Conservation (phyloP, 2,329 filamentous ascomycete species). For the Chrysoporthe austroafricana region DNA sequence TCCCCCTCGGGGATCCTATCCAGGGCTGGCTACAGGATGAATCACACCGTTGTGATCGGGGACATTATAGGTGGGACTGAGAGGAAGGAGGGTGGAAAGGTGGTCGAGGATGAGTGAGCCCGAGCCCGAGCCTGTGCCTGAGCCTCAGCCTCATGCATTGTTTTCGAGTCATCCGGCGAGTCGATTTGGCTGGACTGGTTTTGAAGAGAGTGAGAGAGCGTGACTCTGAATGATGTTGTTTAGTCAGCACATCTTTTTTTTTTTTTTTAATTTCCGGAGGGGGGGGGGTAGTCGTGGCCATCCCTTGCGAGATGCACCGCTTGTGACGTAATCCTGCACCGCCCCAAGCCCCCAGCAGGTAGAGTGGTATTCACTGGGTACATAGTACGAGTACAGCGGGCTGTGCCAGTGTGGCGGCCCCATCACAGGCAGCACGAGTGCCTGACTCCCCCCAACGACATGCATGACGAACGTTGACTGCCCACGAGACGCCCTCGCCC, state of each 20-base stretch:
- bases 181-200: not conserved
- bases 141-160: not conserved
- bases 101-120: not conserved
- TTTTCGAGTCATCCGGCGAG: constrained; percentile 7
- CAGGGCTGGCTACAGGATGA: not conserved
- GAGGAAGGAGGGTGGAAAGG: not conserved
- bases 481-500: too few relatives aligned
- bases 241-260: not conserved
- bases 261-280: not conserved
- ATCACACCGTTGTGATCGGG: not conserved
- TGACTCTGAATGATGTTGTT: not conserved
- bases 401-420: not conserved
- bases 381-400: not conserved
- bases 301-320: too few relatives aligned
- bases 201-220: not conserved
- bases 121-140: constrained; percentile 2
- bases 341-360: not conserved
- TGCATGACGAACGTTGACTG: not conserved
- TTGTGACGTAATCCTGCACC: not conserved
- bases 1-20: not conserved
- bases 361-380: not conserved
- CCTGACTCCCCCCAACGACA: not conserved
- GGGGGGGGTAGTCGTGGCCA: too few relatives aligned
- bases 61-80: not conserved
- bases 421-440: not conserved